phyloP scores from a whole-genome alignment of 139 green algal species.

The Chlorella sp. region DNA sequence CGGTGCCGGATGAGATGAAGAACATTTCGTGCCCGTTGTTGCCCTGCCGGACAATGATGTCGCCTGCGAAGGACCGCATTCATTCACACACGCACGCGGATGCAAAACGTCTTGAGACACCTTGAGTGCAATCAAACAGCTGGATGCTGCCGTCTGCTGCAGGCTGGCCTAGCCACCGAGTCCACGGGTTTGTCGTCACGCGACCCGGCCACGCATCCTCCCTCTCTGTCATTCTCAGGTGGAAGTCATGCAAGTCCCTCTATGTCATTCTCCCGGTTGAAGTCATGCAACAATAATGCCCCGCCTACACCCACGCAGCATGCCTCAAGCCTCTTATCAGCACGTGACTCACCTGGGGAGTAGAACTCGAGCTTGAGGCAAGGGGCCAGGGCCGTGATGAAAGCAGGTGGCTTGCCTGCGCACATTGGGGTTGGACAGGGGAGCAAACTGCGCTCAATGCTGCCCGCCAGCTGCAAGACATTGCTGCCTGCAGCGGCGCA shows the following conservation, averaged over 20 bases:
- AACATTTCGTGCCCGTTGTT: conserved; percentile 46
- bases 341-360: conserved; percentile 22
- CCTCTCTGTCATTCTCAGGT: too few species aligned
- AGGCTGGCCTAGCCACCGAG: too few species aligned
- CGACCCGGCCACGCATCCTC: too few species aligned
- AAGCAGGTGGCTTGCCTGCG: conserved; percentile 35
- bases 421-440: too few species aligned
- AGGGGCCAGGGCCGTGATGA: conserved; percentile 41
- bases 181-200: too few species aligned
- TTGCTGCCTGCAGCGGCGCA: too few species aligned
- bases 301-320: neutral
- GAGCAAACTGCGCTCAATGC: too few species aligned
- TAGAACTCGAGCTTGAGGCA: conserved; percentile 49
- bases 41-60: conserved; percentile 22
- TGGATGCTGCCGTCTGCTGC: too few species aligned
- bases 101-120: neutral
- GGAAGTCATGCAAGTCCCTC: too few species aligned
- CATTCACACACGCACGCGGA: neutral
- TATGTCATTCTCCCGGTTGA: neutral
- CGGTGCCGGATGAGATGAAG: conserved; percentile 35
- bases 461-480: too few species aligned
- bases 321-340: neutral
- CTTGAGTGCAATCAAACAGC: too few species aligned
- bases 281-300: neutral
- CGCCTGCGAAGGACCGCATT: neutral